These are phyloP conservation scores for Saccharomycopsis fibuligera DNA, from an alignment of 805 yeast genomes.

Conservation along the genomic window DNA sequence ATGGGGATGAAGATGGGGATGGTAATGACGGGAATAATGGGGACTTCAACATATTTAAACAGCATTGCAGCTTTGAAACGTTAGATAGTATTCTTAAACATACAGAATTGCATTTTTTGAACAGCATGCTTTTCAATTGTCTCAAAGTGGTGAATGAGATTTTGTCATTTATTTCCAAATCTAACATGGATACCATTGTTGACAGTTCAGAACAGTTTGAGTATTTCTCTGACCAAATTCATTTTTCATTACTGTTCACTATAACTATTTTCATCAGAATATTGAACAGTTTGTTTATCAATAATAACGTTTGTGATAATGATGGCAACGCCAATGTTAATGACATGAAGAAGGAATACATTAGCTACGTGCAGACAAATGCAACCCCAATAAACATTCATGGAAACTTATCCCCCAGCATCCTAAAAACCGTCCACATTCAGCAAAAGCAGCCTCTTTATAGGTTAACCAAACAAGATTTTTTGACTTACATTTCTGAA, in stretches of 20 bases:
- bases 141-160: conserved; percentile 9
- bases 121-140: conserved; percentile 10
- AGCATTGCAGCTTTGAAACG: conserved; percentile 10
- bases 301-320: neutral
- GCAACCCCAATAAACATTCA: neutral
- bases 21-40: neutral
- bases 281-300: conserved; percentile 2
- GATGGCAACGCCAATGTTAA: neutral
- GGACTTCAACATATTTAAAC: neutral
- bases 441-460: neutral
- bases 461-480: conserved; percentile 3
- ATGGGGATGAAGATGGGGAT: neutral
- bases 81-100: conserved; percentile 7
- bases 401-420: conserved; percentile 1
- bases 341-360: neutral
- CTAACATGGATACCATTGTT: conserved; percentile 10
- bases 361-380: conserved; percentile 1
- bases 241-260: conserved; percentile 30
- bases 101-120: conserved; percentile 1
- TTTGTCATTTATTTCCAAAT: conserved; percentile 10
- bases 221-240: conserved; percentile 52
- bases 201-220: conserved; percentile 48
- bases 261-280: conserved; percentile 10
- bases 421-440: neutral
- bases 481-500: conserved; percentile 11